Evolutionary conservation across 2,329 filamentous ascomycete species (phyloP).

Genomic region (Dissoconium aciculare): DNA sequence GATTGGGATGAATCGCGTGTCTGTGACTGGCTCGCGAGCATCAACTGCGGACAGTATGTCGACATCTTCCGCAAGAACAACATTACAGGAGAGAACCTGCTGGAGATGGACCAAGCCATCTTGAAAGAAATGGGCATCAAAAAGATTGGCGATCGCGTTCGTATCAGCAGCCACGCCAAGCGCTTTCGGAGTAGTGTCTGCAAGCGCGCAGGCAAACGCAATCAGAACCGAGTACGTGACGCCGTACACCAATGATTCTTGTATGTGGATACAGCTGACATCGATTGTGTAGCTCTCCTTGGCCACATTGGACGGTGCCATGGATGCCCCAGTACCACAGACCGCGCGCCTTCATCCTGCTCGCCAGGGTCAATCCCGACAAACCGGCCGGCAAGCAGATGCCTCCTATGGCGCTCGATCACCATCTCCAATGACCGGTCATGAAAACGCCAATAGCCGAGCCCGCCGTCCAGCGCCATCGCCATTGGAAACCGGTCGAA

Average conservation of each 20-base stretch:
- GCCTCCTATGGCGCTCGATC: too few relatives aligned
- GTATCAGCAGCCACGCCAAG: conserved; percentile 46
- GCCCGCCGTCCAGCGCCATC: conserved; percentile 42
- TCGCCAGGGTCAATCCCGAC: conserved; percentile 49
- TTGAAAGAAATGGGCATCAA: conserved; percentile 97
- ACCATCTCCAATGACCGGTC: conserved; percentile 53
- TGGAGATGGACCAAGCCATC: conserved; percentile 93
- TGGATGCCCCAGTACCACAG: conserved; percentile 35
- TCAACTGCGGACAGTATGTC: conserved; percentile 91
- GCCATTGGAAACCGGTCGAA: conserved; percentile 39
- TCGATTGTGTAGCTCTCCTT: conserved; percentile 55
- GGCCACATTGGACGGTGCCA: conserved; percentile 58
- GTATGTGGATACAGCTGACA: conserved; percentile 1
- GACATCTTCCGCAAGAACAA: conserved; percentile 78
- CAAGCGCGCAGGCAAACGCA: conserved; percentile 48
- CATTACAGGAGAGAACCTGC: conserved; percentile 90
- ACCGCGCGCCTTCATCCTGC: conserved; percentile 46
- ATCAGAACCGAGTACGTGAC: conserved; percentile 51
- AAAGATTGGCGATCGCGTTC: conserved; percentile 90
- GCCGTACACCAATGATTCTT: not conserved
- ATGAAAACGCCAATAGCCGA: conserved; percentile 36
- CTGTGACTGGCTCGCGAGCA: conserved; percentile 74
- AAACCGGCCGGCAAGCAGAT: too few relatives aligned
- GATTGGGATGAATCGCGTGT: conserved; percentile 84
- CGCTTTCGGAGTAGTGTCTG: conserved; percentile 35